Conservation (phyloP, 176 grass and related monocot genomes). For the Raddia distichophylla region DNA sequence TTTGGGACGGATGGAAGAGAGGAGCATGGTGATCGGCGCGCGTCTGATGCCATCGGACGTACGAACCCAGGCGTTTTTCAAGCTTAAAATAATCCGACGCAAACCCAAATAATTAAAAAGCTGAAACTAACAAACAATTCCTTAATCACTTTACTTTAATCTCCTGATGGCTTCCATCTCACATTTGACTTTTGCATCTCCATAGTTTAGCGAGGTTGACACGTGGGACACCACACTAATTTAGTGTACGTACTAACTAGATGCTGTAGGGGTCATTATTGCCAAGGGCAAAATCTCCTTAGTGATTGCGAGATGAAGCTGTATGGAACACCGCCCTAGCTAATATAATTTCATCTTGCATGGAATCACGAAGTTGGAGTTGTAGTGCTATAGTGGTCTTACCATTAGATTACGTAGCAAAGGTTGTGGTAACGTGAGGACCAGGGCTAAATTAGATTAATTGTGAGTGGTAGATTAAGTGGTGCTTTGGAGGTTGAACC, state of each 20-base stretch:
- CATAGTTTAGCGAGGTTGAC: neutral
- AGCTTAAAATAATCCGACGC: neutral
- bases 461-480: neutral
- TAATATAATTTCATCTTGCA: neutral
- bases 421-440: neutral
- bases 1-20: too few species aligned
- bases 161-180: neutral
- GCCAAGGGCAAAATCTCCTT: neutral
- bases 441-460: neutral
- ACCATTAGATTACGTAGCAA: neutral
- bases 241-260: neutral
- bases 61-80: too few species aligned
- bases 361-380: too few species aligned
- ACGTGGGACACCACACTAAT: neutral
- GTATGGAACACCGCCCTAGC: neutral
- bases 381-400: too few species aligned
- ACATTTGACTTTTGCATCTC: neutral
- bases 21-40: too few species aligned
- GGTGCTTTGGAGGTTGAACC: slow-evolving; percentile 7
- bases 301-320: neutral
- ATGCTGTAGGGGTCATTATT: neutral
- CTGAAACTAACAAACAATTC: neutral
- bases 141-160: neutral
- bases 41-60: too few species aligned
- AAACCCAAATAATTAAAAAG: neutral